Evolutionary conservation across 805 yeast genomes (phyloP).

Genomic region (Lipomyces starkeyi): DNA sequence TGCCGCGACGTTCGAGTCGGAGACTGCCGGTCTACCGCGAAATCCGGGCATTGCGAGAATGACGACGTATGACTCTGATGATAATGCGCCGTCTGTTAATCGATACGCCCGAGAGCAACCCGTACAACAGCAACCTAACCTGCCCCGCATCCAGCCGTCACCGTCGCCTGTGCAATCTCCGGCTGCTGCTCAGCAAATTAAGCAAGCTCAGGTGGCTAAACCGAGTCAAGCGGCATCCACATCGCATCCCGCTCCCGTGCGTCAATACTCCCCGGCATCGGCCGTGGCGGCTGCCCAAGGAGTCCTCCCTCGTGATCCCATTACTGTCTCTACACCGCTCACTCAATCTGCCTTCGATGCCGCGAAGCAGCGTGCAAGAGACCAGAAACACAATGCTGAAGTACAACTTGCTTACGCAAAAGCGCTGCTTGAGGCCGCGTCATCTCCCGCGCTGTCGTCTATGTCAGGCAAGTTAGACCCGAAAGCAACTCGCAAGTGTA

Average conservation of each 20-base stretch:
- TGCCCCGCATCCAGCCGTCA: not conserved
- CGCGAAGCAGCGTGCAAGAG: conserved; percentile 24
- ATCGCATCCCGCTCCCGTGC: conserved; percentile 24
- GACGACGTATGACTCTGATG: not conserved
- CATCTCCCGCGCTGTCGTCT: conserved; percentile 49
- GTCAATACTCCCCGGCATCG: conserved; percentile 34
- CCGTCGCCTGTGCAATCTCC: not conserved
- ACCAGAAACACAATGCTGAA: conserved; percentile 49
- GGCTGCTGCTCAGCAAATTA: not conserved
- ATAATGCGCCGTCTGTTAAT: not conserved
- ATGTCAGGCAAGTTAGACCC: conserved; percentile 49
- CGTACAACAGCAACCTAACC: not conserved
- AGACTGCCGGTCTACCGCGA: not conserved
- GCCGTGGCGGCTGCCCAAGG: conserved; percentile 33
- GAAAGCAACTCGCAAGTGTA: conserved; percentile 57
- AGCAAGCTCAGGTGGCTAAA: not conserved
- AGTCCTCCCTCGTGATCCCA: conserved; percentile 27
- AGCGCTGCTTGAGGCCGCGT: conserved; percentile 56
- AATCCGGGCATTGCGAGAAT: not conserved
- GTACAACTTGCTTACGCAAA: conserved; percentile 72
- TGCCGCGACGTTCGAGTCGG: not conserved
- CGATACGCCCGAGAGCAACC: not conserved
- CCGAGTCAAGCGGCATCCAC: not conserved
- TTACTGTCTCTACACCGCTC: conserved; percentile 4
- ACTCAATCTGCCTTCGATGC: conserved; percentile 21